Percentiles rank a stretch among this genome's conserved stretches.
Conservation (phyloP, 805 yeast genomes). For the Naumovozyma baii region DNA sequence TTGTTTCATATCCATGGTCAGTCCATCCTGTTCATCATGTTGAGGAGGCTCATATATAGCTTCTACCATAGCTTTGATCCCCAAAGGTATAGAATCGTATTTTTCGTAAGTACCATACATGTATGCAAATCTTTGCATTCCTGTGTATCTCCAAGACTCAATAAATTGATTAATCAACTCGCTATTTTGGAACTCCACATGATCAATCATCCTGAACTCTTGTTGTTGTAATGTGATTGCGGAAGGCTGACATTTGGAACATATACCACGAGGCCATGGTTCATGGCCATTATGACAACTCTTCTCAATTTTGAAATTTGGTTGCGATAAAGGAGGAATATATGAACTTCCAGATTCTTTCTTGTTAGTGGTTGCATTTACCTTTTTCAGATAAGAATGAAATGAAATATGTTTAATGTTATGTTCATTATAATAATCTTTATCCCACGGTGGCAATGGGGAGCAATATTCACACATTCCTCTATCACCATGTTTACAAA, state of each 20-base stretch:
- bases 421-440: conserved; percentile 58
- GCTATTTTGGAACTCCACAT: conserved; percentile 79
- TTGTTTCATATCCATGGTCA: conserved; percentile 47
- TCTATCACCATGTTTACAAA: conserved; percentile 81
- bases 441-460: conserved; percentile 93
- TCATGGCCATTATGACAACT: conserved; percentile 73
- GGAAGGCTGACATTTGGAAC: conserved; percentile 94
- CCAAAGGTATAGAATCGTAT: conserved; percentile 72
- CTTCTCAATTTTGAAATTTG: conserved; percentile 51
- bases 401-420: conserved; percentile 82
- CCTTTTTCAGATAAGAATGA: conserved; percentile 69
- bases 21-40: conserved; percentile 74
- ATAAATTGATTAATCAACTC: conserved; percentile 71
- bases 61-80: conserved; percentile 88
- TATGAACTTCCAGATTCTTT: conserved; percentile 52
- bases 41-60: conserved; percentile 94
- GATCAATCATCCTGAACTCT: conserved; percentile 91
- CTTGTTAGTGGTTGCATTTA: conserved; percentile 59
- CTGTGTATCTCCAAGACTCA: conserved; percentile 85
- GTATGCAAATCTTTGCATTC: conserved; percentile 77
- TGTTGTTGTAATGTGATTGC: conserved; percentile 90
- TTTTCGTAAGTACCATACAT: conserved; percentile 72
- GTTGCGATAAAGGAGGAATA: conserved; percentile 69
- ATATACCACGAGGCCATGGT: conserved; percentile 91
- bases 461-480: conserved; percentile 98